phyloP scores from a whole-genome alignment of 176 grass and related monocot species.

The Oryza australiensis region DNA sequence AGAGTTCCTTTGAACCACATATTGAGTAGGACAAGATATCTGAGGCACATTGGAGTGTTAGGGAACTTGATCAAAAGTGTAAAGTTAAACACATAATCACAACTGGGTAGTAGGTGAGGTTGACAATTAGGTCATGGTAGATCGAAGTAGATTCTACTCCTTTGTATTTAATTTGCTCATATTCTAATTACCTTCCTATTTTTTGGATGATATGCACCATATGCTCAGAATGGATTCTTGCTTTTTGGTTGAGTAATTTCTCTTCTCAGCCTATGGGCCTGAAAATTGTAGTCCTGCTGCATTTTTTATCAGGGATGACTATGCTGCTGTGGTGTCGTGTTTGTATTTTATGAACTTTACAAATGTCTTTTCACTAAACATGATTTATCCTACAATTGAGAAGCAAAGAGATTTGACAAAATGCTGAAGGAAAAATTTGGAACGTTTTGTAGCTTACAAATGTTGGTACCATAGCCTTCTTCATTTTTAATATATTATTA shows the following conservation, averaged over 20 bases:
- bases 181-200: background rate
- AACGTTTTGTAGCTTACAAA: background rate
- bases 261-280: conserved; percentile 5
- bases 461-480: background rate
- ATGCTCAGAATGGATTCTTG: conserved; percentile 2
- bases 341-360: conserved; percentile 3
- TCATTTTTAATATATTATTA: conserved; percentile 19
- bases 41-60: background rate
- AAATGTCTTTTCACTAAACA: background rate
- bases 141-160: background rate
- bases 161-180: background rate
- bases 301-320: conserved; percentile 2
- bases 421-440: background rate
- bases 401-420: background rate
- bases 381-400: background rate
- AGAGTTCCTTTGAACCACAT: background rate
- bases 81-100: background rate
- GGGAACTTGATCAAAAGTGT: background rate
- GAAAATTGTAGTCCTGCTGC: background rate
- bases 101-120: background rate
- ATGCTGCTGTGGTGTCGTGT: background rate
- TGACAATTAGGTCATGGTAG: background rate
- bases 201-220: conserved; percentile 21
- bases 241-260: conserved; percentile 18
- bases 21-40: background rate